Conservation (phyloP, 208 protist genomes). For the Novymonas esmeraldas region DNA sequence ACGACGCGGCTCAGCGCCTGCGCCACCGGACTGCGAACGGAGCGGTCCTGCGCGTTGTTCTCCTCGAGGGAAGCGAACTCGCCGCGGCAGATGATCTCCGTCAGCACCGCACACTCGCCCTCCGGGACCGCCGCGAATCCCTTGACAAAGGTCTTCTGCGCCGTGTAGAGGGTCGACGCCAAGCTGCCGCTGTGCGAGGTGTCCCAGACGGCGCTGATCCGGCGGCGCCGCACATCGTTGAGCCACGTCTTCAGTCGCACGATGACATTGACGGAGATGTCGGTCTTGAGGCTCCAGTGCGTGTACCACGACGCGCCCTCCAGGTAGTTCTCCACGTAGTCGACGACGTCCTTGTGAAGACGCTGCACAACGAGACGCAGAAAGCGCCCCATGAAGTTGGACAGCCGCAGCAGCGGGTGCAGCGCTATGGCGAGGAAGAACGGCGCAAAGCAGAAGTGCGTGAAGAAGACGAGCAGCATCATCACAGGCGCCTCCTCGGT, state of each 20-base stretch:
- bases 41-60: slow-evolving; percentile 37
- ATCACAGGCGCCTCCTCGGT: slow-evolving; percentile 47
- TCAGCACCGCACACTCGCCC: slow-evolving; percentile 18
- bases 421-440: slow-evolving; percentile 58
- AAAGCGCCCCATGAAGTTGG: slow-evolving; percentile 78
- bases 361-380: slow-evolving; percentile 70
- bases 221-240: slow-evolving; percentile 35
- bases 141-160: slow-evolving; percentile 37
- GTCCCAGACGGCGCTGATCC: slow-evolving; percentile 17
- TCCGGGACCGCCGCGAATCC: slow-evolving; percentile 6
- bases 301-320: slow-evolving; percentile 72
- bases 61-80: slow-evolving; percentile 71
- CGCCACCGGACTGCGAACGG: slow-evolving; percentile 7
- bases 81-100: slow-evolving; percentile 62
- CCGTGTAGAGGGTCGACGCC: slow-evolving; percentile 26
- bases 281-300: slow-evolving; percentile 51
- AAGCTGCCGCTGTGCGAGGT: slow-evolving; percentile 10
- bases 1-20: slow-evolving; percentile 8
- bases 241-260: slow-evolving; percentile 58
- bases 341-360: slow-evolving; percentile 74
- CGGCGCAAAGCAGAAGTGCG: slow-evolving; percentile 67
- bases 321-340: slow-evolving; percentile 75
- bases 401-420: slow-evolving; percentile 68
- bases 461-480: slow-evolving; percentile 53
- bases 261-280: slow-evolving; percentile 42